Evolutionary conservation across 2,329 filamentous ascomycete genomes (phyloP).

Genomic region (Aspergillus novofumigatus): DNA sequence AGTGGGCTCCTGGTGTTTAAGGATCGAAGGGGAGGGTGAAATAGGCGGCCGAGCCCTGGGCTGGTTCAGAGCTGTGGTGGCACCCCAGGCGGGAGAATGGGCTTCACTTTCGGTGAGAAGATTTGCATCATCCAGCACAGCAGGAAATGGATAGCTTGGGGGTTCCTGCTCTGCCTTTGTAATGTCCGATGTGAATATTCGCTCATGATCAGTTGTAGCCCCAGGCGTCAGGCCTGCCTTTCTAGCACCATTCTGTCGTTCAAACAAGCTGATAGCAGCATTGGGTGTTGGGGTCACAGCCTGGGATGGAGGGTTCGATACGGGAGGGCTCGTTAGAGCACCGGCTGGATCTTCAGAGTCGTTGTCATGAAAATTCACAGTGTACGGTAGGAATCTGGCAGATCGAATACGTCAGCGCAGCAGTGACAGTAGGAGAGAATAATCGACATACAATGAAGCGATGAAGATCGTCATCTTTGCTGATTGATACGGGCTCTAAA

Average conservation of each 20-base stretch:
- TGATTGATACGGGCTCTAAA: constrained; percentile 3
- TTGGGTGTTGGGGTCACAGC: constrained; percentile 21
- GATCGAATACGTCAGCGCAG: constrained; percentile 4
- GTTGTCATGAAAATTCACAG: constrained; percentile 74
- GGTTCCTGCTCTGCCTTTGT: constrained; percentile 22
- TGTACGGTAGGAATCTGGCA: constrained; percentile 81
- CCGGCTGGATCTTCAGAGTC: constrained; percentile 38
- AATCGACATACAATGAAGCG: constrained; percentile 50
- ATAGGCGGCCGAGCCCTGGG: constrained; percentile 71
- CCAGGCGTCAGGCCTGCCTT: constrained; percentile 35
- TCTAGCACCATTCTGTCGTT: constrained; percentile 20
- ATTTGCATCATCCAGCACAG: constrained; percentile 37
- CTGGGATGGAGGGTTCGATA: constrained; percentile 21
- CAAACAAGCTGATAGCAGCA: constrained; percentile 33
- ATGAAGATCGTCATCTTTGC: constrained; percentile 56
- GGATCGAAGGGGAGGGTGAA: constrained; percentile 69
- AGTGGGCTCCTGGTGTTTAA: constrained; percentile 58
- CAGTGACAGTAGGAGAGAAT: background rate
- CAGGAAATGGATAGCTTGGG: constrained; percentile 29
- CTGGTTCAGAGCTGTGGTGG: constrained; percentile 63
- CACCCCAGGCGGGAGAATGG: constrained; percentile 72
- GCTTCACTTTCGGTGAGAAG: constrained; percentile 67
- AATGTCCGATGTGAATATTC: constrained; percentile 33
- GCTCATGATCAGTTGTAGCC: constrained; percentile 40
- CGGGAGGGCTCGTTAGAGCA: constrained; percentile 32